Base-by-base conservation (phyloP, 345 rosid species). In the Erucastrum elatum region DNA sequence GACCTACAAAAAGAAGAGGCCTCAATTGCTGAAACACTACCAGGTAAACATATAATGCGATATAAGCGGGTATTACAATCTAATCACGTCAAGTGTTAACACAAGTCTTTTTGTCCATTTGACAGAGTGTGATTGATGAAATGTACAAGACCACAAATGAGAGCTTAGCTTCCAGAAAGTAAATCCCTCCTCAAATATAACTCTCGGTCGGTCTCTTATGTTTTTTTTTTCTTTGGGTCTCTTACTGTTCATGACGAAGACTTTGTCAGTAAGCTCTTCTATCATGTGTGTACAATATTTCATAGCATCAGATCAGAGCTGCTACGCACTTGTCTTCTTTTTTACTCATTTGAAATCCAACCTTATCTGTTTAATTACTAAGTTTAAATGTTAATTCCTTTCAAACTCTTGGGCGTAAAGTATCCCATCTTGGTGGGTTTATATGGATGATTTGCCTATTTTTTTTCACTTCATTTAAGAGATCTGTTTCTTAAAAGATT, bases 1-100 rank as follows among this genome's bases (percentile, higher is more conserved):
- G 1, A 92, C 97, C n/a, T 92, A 71, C 72, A 92, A 92, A 90
- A 92, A 88, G 85, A 92, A 89, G 87, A 85, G 97, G 77, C 96
- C 96, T 8, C 97, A 92, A 37, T 80, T 92, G 80, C 90, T 85
- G 74, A 87, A 92, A 84, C 78, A 84, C 83, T 92, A 90, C 74
- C 88, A 89, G 97, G 96, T 90, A 81, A 41, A 25, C 63, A 29
- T 46, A 13, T 44, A 21, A 30, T 16, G 59, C 7, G 58, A 68
- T 7, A 8, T 16, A 31, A 12, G 34, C 21, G 34, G 15, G 29
- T 70, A 2, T 27, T 60, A 29, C 12, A 64, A 64, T 64, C 6
- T 63, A 51, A 8, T 49, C 56, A 29, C 39, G 29, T 35, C 3
- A 63, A 27, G 35, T 55, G 41, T 44, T 75, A 64, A 75, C 71